Base-by-base conservation (phyloP, 1,284 basidiomycete species). In the Pseudozyma sp. region DNA sequence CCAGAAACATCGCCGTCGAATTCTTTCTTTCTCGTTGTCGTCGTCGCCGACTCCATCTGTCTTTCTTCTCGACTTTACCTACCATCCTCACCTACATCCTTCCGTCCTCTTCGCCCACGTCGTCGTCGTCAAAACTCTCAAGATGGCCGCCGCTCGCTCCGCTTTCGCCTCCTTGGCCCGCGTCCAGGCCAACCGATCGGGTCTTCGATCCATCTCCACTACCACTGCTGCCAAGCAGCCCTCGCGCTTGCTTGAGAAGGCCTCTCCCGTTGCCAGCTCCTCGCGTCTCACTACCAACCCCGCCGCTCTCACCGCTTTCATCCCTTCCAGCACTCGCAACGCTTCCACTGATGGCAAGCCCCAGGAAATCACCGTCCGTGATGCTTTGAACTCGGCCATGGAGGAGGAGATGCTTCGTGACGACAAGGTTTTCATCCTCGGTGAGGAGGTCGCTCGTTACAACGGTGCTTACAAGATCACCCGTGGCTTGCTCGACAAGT, bases 351-450 rank as follows among this genome's bases (percentile, higher is more conserved):
- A 77, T 52, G 57, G 53, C 55, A 71, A 76, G 64, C 71, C 79
- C 8, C 76, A 79, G 59, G 85, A 95, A 92, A 93, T 98, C 94
- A 98, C 95, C 56, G 96, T 98, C 70, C 93, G 97, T 85, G 97
- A 99, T 67, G 97, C 97, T 44, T 91, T 99, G 79, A 99, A 98
- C 88, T 88, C 91, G 68, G 97, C 97, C 40, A 96, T 99, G 93
- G 97, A 99, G 88, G 97, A 99, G 88, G 97, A 99, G 88, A 99
- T 99, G 97, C 86, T 92, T 81, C 91, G 94, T 54, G 97, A 99
- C 87, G 92, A 96, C 86, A 92, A 88, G 43, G 97, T 99, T 55
- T 99, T 97, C 86, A 87, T 99, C 85, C 87, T 99, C 81, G 97
- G 97, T 77, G 97, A 99, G 87, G 97, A 99, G 87, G 97, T 99